Evolutionary conservation across 2,329 filamentous ascomycete genomes (phyloP).

Genomic region (Tympanopsis confertula): DNA sequence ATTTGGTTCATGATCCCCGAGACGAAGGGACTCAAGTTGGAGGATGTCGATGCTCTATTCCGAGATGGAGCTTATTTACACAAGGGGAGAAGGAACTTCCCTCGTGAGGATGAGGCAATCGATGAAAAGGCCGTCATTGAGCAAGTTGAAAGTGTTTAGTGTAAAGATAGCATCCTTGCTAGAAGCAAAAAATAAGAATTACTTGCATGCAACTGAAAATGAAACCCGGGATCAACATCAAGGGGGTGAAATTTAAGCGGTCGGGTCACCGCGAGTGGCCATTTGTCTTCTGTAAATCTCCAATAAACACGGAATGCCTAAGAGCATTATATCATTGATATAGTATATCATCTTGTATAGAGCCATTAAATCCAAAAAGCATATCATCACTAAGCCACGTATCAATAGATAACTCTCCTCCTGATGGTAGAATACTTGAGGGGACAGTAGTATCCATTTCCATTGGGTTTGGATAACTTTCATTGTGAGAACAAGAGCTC

Average conservation of each 20-base stretch:
- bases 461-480: slow-evolving; percentile 1
- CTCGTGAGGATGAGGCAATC: too few relatives aligned
- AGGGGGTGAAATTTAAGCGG: too few relatives aligned
- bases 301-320: neutral
- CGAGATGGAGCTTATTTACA: too few relatives aligned
- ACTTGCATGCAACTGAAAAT: too few relatives aligned
- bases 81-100: too few relatives aligned
- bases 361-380: slow-evolving; percentile 18
- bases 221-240: too few relatives aligned
- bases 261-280: too few relatives aligned
- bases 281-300: too few relatives aligned
- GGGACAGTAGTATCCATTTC: neutral
- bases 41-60: slow-evolving; percentile 77
- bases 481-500: neutral
- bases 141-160: too few relatives aligned
- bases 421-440: neutral
- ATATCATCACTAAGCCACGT: slow-evolving; percentile 12
- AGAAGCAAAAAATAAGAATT: too few relatives aligned
- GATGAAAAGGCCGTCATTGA: too few relatives aligned
- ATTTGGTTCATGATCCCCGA: slow-evolving; percentile 65
- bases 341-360: slow-evolving; percentile 11
- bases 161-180: too few relatives aligned
- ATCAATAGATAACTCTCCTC: slow-evolving; percentile 2
- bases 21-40: slow-evolving; percentile 66
- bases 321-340: neutral